These are phyloP conservation scores for Penicillium sp. DNA, from an alignment of 2,329 filamentous ascomycete species.

Conservation along the genomic window DNA sequence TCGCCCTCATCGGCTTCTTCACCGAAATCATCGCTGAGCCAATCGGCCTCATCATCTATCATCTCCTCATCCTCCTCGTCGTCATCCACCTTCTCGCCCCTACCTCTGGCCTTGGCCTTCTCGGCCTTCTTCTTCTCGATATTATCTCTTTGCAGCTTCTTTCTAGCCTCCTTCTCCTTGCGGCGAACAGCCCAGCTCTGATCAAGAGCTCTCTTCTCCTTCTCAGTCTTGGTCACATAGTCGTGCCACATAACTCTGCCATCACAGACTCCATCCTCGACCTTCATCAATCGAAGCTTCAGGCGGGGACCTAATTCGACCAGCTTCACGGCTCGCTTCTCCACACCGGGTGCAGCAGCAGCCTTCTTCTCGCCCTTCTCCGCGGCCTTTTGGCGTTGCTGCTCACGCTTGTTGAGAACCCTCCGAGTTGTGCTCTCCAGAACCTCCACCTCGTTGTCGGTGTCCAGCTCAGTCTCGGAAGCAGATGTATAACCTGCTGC, in stretches of 20 bases:
- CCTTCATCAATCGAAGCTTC: slow-evolving; percentile 86
- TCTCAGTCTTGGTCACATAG: slow-evolving; percentile 79
- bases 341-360: slow-evolving; percentile 54
- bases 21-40: slow-evolving; percentile 53
- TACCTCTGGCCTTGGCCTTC: slow-evolving; percentile 50
- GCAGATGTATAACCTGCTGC: slow-evolving; percentile 88
- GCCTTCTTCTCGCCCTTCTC: slow-evolving; percentile 46
- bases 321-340: slow-evolving; percentile 85
- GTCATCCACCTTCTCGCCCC: slow-evolving; percentile 46
- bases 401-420: slow-evolving; percentile 54
- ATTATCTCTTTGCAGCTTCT: slow-evolving; percentile 82
- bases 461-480: slow-evolving; percentile 89
- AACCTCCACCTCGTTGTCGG: slow-evolving; percentile 93
- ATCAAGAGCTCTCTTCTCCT: slow-evolving; percentile 76
- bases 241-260: slow-evolving; percentile 98
- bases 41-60: slow-evolving; percentile 48
- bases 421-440: slow-evolving; percentile 55
- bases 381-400: slow-evolving; percentile 47
- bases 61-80: slow-evolving; percentile 54
- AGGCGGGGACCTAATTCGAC: slow-evolving; percentile 90
- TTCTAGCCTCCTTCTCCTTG: slow-evolving; percentile 82
- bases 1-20: slow-evolving; percentile 49
- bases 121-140: slow-evolving; percentile 79
- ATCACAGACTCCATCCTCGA: slow-evolving; percentile 87
- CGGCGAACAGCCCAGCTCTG: slow-evolving; percentile 79